Evolutionary conservation across 176 grass and related monocot genomes (phyloP).

Genomic region (Triticum timopheevii): DNA sequence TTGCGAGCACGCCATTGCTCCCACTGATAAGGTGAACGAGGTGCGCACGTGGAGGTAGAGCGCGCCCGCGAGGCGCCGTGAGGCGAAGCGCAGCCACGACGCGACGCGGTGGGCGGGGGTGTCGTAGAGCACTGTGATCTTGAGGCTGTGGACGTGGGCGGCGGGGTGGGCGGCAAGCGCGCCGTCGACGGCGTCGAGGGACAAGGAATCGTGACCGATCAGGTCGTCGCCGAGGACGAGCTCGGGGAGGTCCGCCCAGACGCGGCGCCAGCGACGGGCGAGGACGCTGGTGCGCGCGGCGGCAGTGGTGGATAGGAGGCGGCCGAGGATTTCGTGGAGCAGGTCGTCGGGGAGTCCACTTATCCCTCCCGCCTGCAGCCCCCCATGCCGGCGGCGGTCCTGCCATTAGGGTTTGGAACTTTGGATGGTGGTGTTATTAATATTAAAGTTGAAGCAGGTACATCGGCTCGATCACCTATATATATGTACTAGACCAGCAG

Average conservation of each 20-base stretch:
- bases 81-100: neutral
- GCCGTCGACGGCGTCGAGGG: neutral
- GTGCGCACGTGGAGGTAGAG: neutral
- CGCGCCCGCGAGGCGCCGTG: neutral
- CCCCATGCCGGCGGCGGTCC: neutral
- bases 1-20: neutral
- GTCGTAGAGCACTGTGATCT: neutral
- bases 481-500: too few relatives aligned
- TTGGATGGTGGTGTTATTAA: too few relatives aligned
- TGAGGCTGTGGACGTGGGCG: neutral
- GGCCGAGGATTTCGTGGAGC: neutral
- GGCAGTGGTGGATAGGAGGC: neutral
- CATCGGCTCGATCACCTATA: too few relatives aligned
- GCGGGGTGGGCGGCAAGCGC: neutral
- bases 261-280: neutral
- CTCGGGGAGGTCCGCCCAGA: neutral
- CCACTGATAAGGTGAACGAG: neutral
- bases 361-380: neutral
- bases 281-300: constrained; percentile 7
- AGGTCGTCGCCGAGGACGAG: neutral
- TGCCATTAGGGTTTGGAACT: too few relatives aligned
- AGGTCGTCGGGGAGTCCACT: constrained; percentile 16
- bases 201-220: neutral
- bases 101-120: neutral
- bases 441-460: too few relatives aligned